Conservation (phyloP, 2,329 filamentous ascomycete species). For the Ceratocystis huliohia region DNA sequence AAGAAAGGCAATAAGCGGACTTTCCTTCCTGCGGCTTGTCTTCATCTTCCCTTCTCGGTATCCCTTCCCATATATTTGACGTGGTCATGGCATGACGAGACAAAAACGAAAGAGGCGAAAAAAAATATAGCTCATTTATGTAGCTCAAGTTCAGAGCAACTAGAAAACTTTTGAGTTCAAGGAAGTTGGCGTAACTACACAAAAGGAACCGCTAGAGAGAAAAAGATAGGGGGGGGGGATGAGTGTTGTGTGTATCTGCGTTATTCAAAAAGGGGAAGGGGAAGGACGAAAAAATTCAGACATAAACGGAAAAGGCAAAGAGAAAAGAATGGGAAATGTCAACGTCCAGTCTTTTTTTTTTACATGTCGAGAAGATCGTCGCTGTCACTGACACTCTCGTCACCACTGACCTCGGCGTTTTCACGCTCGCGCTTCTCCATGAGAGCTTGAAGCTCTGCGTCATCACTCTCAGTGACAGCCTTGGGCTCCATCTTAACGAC, state of each 20-base stretch:
- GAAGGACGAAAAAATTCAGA: neutral
- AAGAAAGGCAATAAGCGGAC: neutral
- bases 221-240: neutral
- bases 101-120: slow-evolving; percentile 2
- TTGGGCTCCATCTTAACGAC: slow-evolving; percentile 97
- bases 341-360: neutral
- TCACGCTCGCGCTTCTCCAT: slow-evolving; percentile 99
- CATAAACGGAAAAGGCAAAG: neutral
- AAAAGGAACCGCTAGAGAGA: slow-evolving; percentile 4
- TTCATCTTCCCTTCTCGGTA: too few relatives aligned
- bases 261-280: neutral
- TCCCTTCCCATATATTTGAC: too few relatives aligned
- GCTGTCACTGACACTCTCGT: slow-evolving; percentile 90
- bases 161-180: slow-evolving; percentile 3
- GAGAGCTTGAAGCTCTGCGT: slow-evolving; percentile 87
- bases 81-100: neutral
- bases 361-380: slow-evolving; percentile 45
- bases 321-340: slow-evolving; percentile 12
- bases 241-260: neutral
- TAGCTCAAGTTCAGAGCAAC: neutral
- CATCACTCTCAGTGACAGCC: slow-evolving; percentile 96
- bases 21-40: neutral
- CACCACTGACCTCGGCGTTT: slow-evolving; percentile 94
- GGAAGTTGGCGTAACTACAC: neutral
- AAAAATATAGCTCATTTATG: neutral